A percentile compares a stretch with the other conserved stretches of the same genome.
phyloP scores from a whole-genome alignment of 305 asterid genomes.

The Fraxinus platypoda region DNA sequence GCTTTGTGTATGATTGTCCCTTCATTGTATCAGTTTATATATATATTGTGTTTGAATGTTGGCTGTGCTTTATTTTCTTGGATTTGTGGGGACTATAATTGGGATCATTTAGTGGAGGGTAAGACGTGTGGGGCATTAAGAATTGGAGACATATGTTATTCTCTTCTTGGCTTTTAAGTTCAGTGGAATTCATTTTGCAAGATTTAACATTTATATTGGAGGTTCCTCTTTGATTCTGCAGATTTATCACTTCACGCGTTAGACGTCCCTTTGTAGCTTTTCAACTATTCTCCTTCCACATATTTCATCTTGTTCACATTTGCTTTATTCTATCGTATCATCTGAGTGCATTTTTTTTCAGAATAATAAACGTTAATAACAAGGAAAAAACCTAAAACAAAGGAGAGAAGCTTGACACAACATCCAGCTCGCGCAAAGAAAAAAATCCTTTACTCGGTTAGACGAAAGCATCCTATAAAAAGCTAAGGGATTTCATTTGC shows the following conservation, averaged over 20 bases:
- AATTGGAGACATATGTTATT: not conserved
- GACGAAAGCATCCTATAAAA: not conserved
- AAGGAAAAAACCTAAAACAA: not conserved
- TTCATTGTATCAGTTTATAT: not conserved
- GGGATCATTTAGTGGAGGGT: not conserved
- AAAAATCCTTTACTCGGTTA: not conserved
- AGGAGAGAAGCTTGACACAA: not conserved
- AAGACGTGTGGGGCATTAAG: not conserved
- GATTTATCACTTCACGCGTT: constrained; percentile 22
- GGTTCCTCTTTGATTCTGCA: not conserved
- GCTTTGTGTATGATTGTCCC: not conserved
- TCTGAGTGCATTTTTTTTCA: not conserved
- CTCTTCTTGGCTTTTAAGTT: not conserved
- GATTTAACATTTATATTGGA: not conserved
- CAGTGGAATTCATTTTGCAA: not conserved
- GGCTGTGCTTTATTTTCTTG: not conserved
- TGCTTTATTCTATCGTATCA: constrained; percentile 3
- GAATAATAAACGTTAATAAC: not conserved
- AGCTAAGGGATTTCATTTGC: not conserved
- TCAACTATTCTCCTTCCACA: not conserved
- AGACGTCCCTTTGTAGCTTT: constrained; percentile 7
- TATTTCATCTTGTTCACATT: constrained; percentile 29
- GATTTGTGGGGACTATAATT: not conserved
- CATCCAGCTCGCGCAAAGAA: not conserved
- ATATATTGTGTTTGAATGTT: not conserved